Evolutionary conservation across 805 yeast genomes (phyloP), one percentile per base, ranked within the genome.

Genomic region (Yamadazyma endophytica): DNA sequence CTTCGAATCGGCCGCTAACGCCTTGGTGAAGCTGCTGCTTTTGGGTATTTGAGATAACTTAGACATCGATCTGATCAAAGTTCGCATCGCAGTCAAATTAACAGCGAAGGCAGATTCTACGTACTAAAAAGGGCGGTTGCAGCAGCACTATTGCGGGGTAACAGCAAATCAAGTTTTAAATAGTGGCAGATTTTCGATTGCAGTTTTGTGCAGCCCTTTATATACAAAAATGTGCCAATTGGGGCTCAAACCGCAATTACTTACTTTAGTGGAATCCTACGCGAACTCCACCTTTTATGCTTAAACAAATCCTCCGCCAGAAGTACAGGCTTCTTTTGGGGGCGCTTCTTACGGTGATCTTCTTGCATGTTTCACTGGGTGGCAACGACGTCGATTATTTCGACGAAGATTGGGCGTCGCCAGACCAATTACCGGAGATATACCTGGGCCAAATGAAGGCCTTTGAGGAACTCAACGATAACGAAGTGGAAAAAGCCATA

Each of bases 1-100:
- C 22, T 42, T 36, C 26, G 33, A 36, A 35, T 65, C 72, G 1
- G 70, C 64, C 7, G 29, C 36, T 12, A 59, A 37, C 1, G 35
- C 26, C 5, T 36, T 41, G 7, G 60, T 47, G 40, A 63, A 64
- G 9, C 55, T 32, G 5, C 54, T 32, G 22, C 51, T 42, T 38
- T 59, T 61, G 18, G 64, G 60, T 11, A 60, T 26, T 12, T 53
- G 56, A 21, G 47, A 34, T 20, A 34, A 26, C 15, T 23, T 29
- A n/a, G 21, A 17, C 37, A 33, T 33, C 5, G 21, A 31, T 25
- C 21, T 31, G 8, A 8, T 12, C 13, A 23, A 8, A 7, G 13
- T 23, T 23, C 13, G 12, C 8, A 23, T 23, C 11, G 8, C 7
- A 7, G 8, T 23, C 25, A 23, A 20, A n/a, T n/a, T n/a, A n/a